phyloP scores from a whole-genome alignment of 208 protist species.

The Trypanosoma boissoni region DNA sequence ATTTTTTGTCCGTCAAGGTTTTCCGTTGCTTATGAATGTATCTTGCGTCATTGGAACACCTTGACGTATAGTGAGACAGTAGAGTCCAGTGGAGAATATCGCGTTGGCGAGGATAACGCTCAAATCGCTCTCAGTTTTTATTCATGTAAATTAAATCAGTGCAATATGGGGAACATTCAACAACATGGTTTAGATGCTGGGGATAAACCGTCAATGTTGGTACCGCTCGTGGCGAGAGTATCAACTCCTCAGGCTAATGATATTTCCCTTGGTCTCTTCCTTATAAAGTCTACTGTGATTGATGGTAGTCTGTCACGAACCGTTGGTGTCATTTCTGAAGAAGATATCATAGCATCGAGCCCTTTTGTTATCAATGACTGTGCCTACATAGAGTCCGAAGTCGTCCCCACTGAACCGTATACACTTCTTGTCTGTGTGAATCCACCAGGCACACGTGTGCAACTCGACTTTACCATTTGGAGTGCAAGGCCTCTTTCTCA shows the following conservation, averaged over 20 bases:
- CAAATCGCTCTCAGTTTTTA: slow-evolving; percentile 41
- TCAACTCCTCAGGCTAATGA: slow-evolving; percentile 10
- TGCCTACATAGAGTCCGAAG: slow-evolving; percentile 35
- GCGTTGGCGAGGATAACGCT: slow-evolving; percentile 53
- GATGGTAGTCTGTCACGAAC: slow-evolving; percentile 22
- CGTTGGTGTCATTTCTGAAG: slow-evolving; percentile 31
- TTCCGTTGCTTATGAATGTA: slow-evolving; percentile 40
- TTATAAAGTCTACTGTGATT: slow-evolving; percentile 23
- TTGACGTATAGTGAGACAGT: slow-evolving; percentile 25
- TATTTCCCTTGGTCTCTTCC: slow-evolving; percentile 24
- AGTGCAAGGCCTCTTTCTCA: slow-evolving; percentile 42
- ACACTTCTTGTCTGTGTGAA: slow-evolving; percentile 56
- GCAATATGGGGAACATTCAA: slow-evolving; percentile 1
- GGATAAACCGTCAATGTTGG: not conserved
- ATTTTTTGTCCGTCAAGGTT: slow-evolving; percentile 53
- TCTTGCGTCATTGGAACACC: slow-evolving; percentile 56
- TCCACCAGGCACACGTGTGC: slow-evolving; percentile 29
- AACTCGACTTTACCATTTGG: slow-evolving; percentile 59
- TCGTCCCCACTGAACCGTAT: slow-evolving; percentile 34
- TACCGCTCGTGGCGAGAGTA: slow-evolving; percentile 24
- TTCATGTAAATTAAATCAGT: not conserved
- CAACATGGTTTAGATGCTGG: not conserved
- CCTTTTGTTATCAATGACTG: slow-evolving; percentile 38
- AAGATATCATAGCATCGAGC: slow-evolving; percentile 33
- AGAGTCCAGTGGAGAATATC: slow-evolving; percentile 44